Conservation (phyloP, 805 yeast genomes). For the Starmerella bombi region DNA sequence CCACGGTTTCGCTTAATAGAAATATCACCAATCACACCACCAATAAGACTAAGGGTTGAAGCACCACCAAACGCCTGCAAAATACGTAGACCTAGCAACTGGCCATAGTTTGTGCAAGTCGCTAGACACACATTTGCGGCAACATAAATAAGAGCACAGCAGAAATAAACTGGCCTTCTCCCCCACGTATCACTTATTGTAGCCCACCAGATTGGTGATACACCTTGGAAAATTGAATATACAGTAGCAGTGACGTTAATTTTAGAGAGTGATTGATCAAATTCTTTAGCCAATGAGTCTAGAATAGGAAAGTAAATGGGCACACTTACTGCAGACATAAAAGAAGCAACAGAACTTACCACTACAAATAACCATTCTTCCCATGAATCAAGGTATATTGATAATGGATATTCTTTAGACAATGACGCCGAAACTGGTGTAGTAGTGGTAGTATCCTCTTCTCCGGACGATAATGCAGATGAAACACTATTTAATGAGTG, state of each 20-base stretch:
- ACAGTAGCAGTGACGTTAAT: slow-evolving; percentile 65
- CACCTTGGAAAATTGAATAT: slow-evolving; percentile 62
- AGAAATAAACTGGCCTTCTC: slow-evolving; percentile 51
- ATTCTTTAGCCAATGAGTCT: slow-evolving; percentile 40
- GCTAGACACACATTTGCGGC: slow-evolving; percentile 59
- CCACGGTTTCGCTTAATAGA: slow-evolving; percentile 58
- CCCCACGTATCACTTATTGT: slow-evolving; percentile 60
- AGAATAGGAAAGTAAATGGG: slow-evolving; percentile 76
- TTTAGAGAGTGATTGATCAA: slow-evolving; percentile 42
- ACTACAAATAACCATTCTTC: slow-evolving; percentile 16
- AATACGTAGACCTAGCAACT: slow-evolving; percentile 53
- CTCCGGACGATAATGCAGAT: background rate
- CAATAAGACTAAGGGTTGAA: slow-evolving; percentile 55
- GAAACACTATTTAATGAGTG: background rate
- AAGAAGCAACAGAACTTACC: slow-evolving; percentile 9
- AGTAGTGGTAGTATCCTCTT: background rate
- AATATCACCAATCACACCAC: slow-evolving; percentile 64
- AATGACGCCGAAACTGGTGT: too few species aligned
- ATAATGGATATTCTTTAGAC: background rate
- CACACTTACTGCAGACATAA: slow-evolving; percentile 47
- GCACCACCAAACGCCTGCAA: slow-evolving; percentile 69
- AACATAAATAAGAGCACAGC: slow-evolving; percentile 42
- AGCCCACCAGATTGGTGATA: slow-evolving; percentile 58
- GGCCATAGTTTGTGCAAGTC: slow-evolving; percentile 40
- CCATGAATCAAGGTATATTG: slow-evolving; percentile 5